Evolutionary conservation across 2,329 filamentous ascomycete species (phyloP).

Genomic region (Aspergillus ibericus): DNA sequence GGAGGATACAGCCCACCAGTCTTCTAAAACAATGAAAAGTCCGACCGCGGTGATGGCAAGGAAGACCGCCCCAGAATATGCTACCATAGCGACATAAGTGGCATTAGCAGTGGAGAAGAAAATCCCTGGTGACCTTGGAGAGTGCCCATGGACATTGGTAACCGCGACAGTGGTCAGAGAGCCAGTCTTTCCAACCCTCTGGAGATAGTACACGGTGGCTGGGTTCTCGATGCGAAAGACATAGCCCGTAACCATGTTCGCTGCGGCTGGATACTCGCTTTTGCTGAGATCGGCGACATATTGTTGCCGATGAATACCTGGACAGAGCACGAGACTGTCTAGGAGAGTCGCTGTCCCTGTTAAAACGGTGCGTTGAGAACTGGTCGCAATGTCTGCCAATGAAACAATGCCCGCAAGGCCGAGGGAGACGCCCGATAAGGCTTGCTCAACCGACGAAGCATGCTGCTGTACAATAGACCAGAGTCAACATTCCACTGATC

Average conservation of each 20-base stretch:
- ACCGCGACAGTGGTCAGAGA: background rate
- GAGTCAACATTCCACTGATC: no score
- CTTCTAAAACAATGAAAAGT: background rate
- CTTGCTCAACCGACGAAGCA: no score
- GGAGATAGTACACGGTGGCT: constrained; percentile 3
- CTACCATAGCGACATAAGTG: background rate
- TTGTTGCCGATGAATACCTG: background rate
- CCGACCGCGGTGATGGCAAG: background rate
- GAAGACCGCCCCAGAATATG: background rate
- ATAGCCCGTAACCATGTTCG: background rate
- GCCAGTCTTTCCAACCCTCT: background rate
- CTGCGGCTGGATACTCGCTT: background rate
- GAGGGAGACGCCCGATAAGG: background rate
- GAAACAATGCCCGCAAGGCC: background rate
- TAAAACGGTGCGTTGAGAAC: background rate
- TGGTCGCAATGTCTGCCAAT: background rate
- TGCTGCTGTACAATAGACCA: no score
- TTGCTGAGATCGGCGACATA: background rate
- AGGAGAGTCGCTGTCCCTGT: background rate
- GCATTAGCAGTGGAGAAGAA: background rate
- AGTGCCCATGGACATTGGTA: background rate
- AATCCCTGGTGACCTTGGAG: background rate
- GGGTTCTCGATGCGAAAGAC: constrained; percentile 30
- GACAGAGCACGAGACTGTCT: background rate
- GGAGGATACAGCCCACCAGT: background rate